Evolutionary conservation across 2,329 filamentous ascomycete genomes (phyloP), one percentile per base, ranked within the genome.

Genomic region (Botrytis sinoallii): DNA sequence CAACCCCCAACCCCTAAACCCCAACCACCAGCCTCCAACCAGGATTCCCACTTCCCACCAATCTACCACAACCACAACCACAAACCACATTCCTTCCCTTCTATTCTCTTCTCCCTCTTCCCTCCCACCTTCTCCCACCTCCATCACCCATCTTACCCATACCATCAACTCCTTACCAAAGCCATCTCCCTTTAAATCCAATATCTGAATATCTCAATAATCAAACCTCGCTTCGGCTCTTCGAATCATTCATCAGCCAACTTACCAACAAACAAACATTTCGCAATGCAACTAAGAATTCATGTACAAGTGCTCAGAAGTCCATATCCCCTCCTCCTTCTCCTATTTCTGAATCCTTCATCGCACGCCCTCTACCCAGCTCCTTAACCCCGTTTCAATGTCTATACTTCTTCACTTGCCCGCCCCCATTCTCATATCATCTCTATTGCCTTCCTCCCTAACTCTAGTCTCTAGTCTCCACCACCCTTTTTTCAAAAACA

Each of bases 161-260:
- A 52, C 48, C 10, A n/a, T 4, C 4, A 4, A 1, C 46, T 48
- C 46, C 4, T 52, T 25, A 52, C 12, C 3, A 25, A 52, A 7
- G 0, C 12, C 6, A n/a, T 12, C 14, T 14, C 9, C 3, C 20
- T 22, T 10, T 8, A 12, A 35, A 22, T 9, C 20, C 3, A 12
- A 22, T 14, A 14, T 3, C 32, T 38, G 20, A 3, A 22, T 7
- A 57, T 12, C 32, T 60, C 29, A 18, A 35, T 35, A 25, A 32
- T 1, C 4, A 10, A 2, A 25, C 32, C 8, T 12, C 4, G 5
- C 25, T 55, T n/a, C 25, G 5, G 0, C 12, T n/a, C 4, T n/a
- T 22, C 35, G 8, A 38, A 5, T 38, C 35, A 38, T 8, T 9
- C 35, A 4, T 9, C 35, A 38, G 1, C 35, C 35, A 38, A 38